These are phyloP conservation scores for Myochromella boudieri DNA, from an alignment of 768 basidiomycete species.

Conservation along the genomic window DNA sequence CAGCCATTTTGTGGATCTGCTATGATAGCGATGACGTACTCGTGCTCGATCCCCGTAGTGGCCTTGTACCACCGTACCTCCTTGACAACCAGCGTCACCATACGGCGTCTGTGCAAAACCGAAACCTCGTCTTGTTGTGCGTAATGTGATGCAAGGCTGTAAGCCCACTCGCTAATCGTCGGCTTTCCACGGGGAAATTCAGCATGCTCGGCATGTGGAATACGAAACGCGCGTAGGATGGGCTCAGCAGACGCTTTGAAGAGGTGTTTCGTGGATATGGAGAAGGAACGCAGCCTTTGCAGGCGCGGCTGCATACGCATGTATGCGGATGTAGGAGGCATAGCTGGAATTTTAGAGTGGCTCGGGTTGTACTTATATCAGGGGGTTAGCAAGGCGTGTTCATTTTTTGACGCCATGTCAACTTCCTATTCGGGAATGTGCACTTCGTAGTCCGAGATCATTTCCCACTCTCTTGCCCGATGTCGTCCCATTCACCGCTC, in stretches of 20 bases:
- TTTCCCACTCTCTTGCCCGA: background rate
- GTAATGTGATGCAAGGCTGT: constrained; percentile 13
- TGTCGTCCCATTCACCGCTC: background rate
- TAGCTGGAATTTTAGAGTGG: constrained; percentile 2
- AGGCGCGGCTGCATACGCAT: constrained; percentile 9
- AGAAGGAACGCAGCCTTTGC: constrained; percentile 13
- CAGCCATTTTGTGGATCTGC: constrained; percentile 12
- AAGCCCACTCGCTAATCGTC: constrained; percentile 11
- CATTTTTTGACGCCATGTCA: constrained; percentile 1
- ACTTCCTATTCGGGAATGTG: background rate
- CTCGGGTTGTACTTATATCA: too few species aligned
- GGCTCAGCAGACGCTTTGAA: constrained; percentile 13
- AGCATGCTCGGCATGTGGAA: constrained; percentile 1
- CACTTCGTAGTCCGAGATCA: constrained; percentile 3
- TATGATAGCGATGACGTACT: constrained; percentile 14
- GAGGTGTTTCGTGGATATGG: constrained; percentile 10
- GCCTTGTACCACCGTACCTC: constrained; percentile 15
- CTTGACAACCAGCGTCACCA: constrained; percentile 11
- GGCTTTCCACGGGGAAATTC: constrained; percentile 17
- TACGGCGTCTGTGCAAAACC: constrained; percentile 6
- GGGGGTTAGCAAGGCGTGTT: background rate
- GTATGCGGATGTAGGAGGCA: constrained; percentile 6
- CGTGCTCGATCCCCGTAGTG: constrained; percentile 8
- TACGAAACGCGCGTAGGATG: constrained; percentile 11
- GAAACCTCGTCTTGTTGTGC: constrained; percentile 8